Evolutionary conservation across 257 asterid species (phyloP), one percentile per base, ranked within the genome.

Genomic region (Gentiana dahurica): DNA sequence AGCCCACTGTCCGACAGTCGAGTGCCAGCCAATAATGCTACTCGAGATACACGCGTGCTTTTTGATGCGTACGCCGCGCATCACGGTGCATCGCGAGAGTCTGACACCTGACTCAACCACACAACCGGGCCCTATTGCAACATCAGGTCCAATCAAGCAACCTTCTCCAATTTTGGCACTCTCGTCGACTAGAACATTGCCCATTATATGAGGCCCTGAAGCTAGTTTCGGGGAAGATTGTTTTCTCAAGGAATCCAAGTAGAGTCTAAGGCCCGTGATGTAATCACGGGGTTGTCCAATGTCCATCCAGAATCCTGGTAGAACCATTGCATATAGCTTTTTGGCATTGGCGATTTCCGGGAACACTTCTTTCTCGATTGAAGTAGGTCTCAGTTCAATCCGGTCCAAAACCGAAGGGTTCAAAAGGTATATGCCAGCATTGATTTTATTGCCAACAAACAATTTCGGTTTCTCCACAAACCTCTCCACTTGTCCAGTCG

Each of bases 231-330:
- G 70, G 48, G 95, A 75, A 2, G 86, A 71, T 10, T 65, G 75
- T 80, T 88, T 85, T 56, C 74, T 75, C 59, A 88, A 59, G 54
- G 97, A 88, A 53, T 76, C 89, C 11, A 88, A 60, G 73, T 85
- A 88, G 62, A 88, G 79, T 62, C 89, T 66, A 61, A 88, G 73
- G 57, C 97, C 95, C 3, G 84, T 74, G 49, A 85, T 88, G 77
- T 88, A 88, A 39, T 88, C 97, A 73, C 81, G 76, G 3, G 96
- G 98, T 73, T 90, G 98, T 13, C 95, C 96, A 13, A 90, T 76
- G 87, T 90, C 97, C 97, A 89, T 89, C 97, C 95, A 89, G 58
- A 89, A 89, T 5, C 97, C 95, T 0, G 97, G 86, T 34, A 89
- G 69, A 53, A 89, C 89, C 97, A 85, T 89, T 1, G 94, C 97